A percentile compares a stretch with the other conserved stretches of the same genome.
Evolutionary conservation across 2,329 filamentous ascomycete genomes (phyloP).

Genomic region (Colletotrichum ledebouriae): DNA sequence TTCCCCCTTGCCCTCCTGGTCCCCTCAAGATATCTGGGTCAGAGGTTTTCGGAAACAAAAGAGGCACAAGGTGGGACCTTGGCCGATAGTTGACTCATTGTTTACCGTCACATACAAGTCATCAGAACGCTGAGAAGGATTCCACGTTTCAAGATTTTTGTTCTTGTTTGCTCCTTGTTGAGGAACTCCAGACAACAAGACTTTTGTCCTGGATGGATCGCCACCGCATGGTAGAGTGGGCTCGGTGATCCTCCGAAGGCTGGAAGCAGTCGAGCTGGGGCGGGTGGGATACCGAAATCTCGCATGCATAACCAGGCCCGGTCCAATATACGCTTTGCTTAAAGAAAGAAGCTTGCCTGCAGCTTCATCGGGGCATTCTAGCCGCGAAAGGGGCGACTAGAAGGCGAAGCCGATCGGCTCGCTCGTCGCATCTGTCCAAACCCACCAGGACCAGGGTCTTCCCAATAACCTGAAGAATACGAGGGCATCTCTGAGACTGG

Average conservation of each 20-base stretch:
- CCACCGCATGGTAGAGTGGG: constrained; percentile 10
- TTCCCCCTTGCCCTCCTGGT: neutral
- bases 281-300: constrained; percentile 37
- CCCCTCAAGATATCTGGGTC: neutral
- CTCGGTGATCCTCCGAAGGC: constrained; percentile 34
- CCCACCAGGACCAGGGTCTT: neutral
- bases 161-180: constrained; percentile 28
- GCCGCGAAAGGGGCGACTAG: constrained; percentile 27
- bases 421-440: constrained; percentile 1
- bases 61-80: constrained; percentile 28
- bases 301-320: constrained; percentile 23
- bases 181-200: constrained; percentile 25
- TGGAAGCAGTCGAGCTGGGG: constrained; percentile 10
- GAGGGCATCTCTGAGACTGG: constrained; percentile 1
- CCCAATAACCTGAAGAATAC: constrained; percentile 10
- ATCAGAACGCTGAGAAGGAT: constrained; percentile 5
- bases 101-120: constrained; percentile 21
- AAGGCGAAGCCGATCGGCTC: constrained; percentile 30
- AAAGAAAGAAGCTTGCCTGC: neutral
- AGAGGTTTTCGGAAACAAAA: neutral
- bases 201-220: constrained; percentile 24
- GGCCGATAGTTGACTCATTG: constrained; percentile 25
- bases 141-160: constrained; percentile 32
- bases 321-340: constrained; percentile 17
- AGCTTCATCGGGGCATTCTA: constrained; percentile 4